Conservation (phyloP, 306 rosid genomes). For the Inga leiocalycina region DNA sequence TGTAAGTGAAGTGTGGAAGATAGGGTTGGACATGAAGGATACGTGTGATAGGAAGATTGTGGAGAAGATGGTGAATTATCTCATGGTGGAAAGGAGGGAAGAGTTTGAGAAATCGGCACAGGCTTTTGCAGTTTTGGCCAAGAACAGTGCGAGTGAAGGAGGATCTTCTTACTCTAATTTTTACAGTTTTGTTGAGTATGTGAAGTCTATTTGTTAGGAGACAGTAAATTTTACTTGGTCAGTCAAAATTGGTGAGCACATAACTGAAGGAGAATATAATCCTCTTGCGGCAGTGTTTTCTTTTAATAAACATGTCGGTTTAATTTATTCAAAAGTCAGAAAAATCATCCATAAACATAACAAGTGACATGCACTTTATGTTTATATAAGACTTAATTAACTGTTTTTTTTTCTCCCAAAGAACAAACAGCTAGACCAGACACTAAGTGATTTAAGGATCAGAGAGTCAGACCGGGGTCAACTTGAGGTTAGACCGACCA, state of each 20-base stretch:
- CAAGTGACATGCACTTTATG: no score
- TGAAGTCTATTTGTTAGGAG: neutral
- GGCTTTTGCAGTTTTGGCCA: neutral
- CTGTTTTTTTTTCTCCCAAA: no score
- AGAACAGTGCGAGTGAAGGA: neutral
- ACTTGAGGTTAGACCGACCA: no score
- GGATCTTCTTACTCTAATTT: conserved; percentile 13
- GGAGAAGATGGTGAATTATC: conserved; percentile 14
- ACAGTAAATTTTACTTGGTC: neutral
- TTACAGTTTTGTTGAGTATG: neutral
- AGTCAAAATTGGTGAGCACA: neutral
- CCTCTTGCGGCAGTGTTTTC: neutral
- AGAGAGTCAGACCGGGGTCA: no score
- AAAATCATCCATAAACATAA: no score
- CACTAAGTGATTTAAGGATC: no score
- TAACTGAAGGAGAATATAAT: neutral
- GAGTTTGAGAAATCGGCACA: neutral
- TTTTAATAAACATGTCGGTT: no score
- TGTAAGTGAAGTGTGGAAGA: conserved; percentile 19
- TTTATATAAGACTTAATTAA: no score
- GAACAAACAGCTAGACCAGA: no score
- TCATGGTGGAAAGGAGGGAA: neutral
- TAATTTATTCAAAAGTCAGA: no score
- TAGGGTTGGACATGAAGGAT: conserved; percentile 25
- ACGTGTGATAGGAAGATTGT: neutral